Evolutionary conservation across 495 filamentous ascomycete species (phyloP), one percentile per base, ranked within the genome.

Genomic region (Penicillium pulvis): DNA sequence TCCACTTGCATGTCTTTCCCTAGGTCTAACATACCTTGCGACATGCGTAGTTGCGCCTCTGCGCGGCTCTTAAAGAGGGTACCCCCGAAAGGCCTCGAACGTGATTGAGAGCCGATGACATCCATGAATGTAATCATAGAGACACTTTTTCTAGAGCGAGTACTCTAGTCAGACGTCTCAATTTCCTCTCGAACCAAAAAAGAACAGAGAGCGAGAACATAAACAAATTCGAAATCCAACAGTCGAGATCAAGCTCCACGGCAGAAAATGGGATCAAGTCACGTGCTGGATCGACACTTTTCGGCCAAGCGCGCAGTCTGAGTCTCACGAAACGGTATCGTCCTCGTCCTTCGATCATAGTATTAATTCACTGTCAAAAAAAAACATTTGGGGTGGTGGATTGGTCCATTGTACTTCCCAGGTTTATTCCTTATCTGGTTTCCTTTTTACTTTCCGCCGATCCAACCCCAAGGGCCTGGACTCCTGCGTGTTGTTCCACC

Each of bases 41-140:
- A 51, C 65, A 69, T 45, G 43, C 47, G 61, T 60, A 60, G 58
- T 60, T 57, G 47, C 63, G 44, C 59, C 65, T 56, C 43, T 71
- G 71, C 54, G 63, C 61, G 61, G 72, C 63, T 74, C 68, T 76
- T 60, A 76, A 30, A 60, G 71, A 72, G 55, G 60, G 60, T 61
- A 70, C 63, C 69, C 73, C 68, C 70, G 68, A 72, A 70, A 71
- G 70, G 68, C 68, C 68, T 60, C 70, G 71, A 59, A 63, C 75
- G 77, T 77, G 70, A 69, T 71, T 76, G 61, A 69, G 66, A 65
- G 68, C 75, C 58, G 71, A 77, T 80, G 76, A 80, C 77, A 80
- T 80, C 75, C 77, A 80, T 80, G 71, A 78, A 78, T 61, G 66
- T 67, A 57, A 61, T 70, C 64, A 70, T 68, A 57, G 47, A 65